phyloP scores from a whole-genome alignment of 2,329 filamentous ascomycete genomes.

The Diaporthe capsici region DNA sequence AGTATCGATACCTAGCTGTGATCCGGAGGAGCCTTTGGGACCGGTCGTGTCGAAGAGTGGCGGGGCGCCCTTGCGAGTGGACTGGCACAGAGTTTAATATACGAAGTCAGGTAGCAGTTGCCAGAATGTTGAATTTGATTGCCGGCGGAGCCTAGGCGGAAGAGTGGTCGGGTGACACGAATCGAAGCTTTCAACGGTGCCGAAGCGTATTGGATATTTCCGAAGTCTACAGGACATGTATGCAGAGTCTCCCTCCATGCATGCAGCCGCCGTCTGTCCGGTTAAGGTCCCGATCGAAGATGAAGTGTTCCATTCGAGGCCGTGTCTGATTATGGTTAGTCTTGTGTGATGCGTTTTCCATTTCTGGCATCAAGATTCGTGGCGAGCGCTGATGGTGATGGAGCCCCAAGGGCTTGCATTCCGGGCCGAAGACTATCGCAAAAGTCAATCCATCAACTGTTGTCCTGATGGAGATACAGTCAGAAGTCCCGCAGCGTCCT shows the following conservation, averaged over 20 bases:
- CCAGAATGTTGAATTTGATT: not conserved
- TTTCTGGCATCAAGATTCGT: not conserved
- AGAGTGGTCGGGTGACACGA: slow-evolving; percentile 11
- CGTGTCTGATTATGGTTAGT: slow-evolving; percentile 7
- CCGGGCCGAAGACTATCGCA: not conserved
- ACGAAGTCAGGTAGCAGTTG: slow-evolving; percentile 2
- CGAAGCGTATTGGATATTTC: slow-evolving; percentile 17
- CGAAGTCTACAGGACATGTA: not conserved
- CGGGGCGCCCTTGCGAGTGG: not conserved
- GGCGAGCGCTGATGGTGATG: not conserved
- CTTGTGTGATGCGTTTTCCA: not conserved
- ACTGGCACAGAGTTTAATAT: not conserved
- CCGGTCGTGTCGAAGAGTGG: not conserved
- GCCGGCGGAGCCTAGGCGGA: not conserved
- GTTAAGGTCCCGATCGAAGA: slow-evolving; percentile 28
- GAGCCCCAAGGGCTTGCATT: not conserved
- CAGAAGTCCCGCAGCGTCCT: slow-evolving; percentile 3
- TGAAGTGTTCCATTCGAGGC: slow-evolving; percentile 19
- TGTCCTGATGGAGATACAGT: not conserved
- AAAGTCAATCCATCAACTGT: too few relatives aligned
- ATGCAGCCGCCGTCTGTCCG: slow-evolving; percentile 19
- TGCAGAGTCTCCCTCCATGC: slow-evolving; percentile 7
- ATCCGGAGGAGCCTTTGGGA: not conserved
- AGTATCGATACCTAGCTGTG: not conserved
- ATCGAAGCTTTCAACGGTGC: slow-evolving; percentile 18